Percentiles rank a stretch among this genome's conserved stretches.
These are phyloP conservation scores for Batkoa obscura DNA, from an alignment of 371 early-diverging fungal species.

Conservation along the genomic window DNA sequence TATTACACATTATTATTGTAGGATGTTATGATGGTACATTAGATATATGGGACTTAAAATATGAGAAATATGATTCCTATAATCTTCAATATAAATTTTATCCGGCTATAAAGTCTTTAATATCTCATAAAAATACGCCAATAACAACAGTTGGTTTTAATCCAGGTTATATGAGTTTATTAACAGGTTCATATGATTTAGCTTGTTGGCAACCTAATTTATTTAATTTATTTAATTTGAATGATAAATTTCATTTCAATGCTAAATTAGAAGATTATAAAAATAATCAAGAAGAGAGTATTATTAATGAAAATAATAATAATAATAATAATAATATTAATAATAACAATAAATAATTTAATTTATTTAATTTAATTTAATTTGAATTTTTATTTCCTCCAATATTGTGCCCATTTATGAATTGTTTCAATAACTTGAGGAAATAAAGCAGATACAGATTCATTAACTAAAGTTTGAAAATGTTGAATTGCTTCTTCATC, in stretches of 20 bases:
- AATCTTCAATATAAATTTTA: neutral
- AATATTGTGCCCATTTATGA: constrained; percentile 86
- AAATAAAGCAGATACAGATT: constrained; percentile 83
- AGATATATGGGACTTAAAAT: neutral
- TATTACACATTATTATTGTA: neutral
- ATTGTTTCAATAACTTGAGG: constrained; percentile 95
- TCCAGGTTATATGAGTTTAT: neutral
- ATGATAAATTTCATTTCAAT: too few species aligned
- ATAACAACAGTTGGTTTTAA: neutral
- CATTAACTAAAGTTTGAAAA: constrained; percentile 78
- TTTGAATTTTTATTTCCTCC: constrained; percentile 29
- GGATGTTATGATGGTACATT: neutral
- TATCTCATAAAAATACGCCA: neutral
- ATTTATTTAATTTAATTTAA: too few species aligned
- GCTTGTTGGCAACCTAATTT: neutral
- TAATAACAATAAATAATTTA: too few species aligned
- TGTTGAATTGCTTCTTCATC: constrained; percentile 89
- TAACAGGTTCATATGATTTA: neutral
- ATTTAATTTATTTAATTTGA: neutral
- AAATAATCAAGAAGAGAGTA: too few species aligned
- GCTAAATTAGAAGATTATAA: too few species aligned
- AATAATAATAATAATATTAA: too few species aligned
- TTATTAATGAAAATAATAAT: too few species aligned
- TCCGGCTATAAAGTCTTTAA: neutral
- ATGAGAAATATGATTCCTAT: neutral